Base-by-base conservation (phyloP, 2,329 filamentous ascomycete species). In the Zopfia rhizophila region DNA sequence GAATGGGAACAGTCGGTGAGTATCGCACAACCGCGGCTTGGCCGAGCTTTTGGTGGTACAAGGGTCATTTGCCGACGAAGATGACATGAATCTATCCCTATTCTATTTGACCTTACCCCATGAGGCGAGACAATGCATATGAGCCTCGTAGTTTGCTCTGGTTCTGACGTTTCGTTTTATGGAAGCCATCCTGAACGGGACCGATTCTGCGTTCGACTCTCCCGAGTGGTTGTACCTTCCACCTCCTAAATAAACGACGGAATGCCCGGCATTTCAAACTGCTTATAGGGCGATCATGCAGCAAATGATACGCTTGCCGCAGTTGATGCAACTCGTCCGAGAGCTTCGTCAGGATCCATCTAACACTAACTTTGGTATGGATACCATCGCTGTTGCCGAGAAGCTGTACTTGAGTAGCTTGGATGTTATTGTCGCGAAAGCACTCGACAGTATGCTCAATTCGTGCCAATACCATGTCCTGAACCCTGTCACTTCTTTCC, bases 61-160 rank as follows among this genome's bases (percentile, higher is more conserved):
- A 10, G 49, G 50, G 2, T 32, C 47, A 12, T 30, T 40, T 12
- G 18, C 11, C 18, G 33, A 25, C 11, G 23, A 48, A 11, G 51
- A 54, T 27, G 43, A 51, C 17, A 51, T 47, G 42, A 41, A 40
- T 19, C 24, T 40, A 6, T 49, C 45, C 2, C 27, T 53, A 5
- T 46, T 49, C 24, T 43, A 43, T 29, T 35, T 38, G n/a, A 22
- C 30, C 10, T 29, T 49, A 6, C 41, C 37, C 11, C 33, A 35
- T 8, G 45, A 49, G 25, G 45, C 44, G 39, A 38, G 33, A n/a
- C 33, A 5, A 14, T 33, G 12, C 18, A 7, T 12, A 3, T 3
- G n/a, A 11, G 4, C 4, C 5, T 37, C 8, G 5, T n/a, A 37
- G 19, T 3, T 21, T 22, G 6, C 12, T 3, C 16, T 5, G 11